phyloP scores from a whole-genome alignment of 2,329 filamentous ascomycete genomes.

The Paracorniculantispora psalliotae region DNA sequence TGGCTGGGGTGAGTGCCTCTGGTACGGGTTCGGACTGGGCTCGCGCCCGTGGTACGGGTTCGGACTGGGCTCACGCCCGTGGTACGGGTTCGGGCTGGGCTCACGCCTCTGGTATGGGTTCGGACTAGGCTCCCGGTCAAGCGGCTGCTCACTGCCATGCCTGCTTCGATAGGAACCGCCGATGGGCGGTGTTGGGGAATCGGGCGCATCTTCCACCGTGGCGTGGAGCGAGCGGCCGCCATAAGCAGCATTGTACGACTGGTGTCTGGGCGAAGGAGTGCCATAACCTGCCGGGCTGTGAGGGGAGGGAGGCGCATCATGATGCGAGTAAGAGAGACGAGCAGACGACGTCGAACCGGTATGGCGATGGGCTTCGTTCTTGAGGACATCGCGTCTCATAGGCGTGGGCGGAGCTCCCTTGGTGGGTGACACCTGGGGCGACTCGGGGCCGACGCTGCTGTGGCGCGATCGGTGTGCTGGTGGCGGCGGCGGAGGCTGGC shows the following conservation, averaged over 20 bases:
- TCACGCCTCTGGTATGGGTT: constrained; percentile 10
- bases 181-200: constrained; percentile 34
- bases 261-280: constrained; percentile 38
- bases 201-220: constrained; percentile 60
- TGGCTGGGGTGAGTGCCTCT: constrained; percentile 2
- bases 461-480: constrained; percentile 47
- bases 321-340: constrained; percentile 47
- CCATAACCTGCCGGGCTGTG: constrained; percentile 30
- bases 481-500: constrained; percentile 50
- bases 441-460: constrained; percentile 40
- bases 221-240: constrained; percentile 52
- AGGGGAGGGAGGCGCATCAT: constrained; percentile 33
- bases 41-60: constrained; percentile 11
- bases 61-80: constrained; percentile 11
- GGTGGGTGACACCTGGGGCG: constrained; percentile 31
- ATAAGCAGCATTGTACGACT: constrained; percentile 46
- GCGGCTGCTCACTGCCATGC: not conserved
- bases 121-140: constrained; percentile 11
- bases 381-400: constrained; percentile 56
- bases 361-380: constrained; percentile 52
- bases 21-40: constrained; percentile 12
- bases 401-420: constrained; percentile 43
- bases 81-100: no score
- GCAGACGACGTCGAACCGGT: constrained; percentile 48
- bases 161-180: not conserved